A percentile compares a stretch with the other conserved stretches of the same genome.
phyloP scores from a whole-genome alignment of 768 basidiomycete species.

The Amanita brunnescens region DNA sequence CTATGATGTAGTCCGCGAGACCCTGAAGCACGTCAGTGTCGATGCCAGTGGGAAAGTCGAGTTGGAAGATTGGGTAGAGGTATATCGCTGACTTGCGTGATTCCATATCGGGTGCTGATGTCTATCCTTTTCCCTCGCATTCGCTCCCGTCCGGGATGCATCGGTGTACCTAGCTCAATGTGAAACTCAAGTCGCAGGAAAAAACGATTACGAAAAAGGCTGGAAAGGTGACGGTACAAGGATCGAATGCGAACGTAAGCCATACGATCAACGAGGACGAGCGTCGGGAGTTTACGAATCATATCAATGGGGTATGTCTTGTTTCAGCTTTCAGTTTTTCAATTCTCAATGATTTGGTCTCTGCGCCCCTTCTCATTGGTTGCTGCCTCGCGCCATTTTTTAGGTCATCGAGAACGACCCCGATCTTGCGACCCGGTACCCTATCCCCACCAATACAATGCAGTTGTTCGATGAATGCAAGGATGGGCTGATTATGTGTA shows the following conservation, averaged over 20 bases:
- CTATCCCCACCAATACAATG: constrained; percentile 95
- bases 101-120: constrained; percentile 15
- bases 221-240: constrained; percentile 90
- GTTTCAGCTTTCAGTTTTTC: constrained; percentile 1
- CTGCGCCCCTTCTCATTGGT: constrained; percentile 4
- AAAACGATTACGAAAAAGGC: constrained; percentile 51
- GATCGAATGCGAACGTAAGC: constrained; percentile 90
- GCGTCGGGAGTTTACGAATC: constrained; percentile 91
- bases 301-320: constrained; percentile 81
- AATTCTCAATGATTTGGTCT: not conserved
- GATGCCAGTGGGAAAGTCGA: constrained; percentile 96
- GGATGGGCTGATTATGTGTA: constrained; percentile 94
- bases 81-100: constrained; percentile 24
- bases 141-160: not conserved
- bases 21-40: constrained; percentile 87
- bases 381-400: not conserved
- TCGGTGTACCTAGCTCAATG: constrained; percentile 50
- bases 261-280: constrained; percentile 99
- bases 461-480: constrained; percentile 96
- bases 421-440: constrained; percentile 74
- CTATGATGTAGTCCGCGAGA: constrained; percentile 84
- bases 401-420: constrained; percentile 89
- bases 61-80: constrained; percentile 97
- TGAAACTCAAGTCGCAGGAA: constrained; percentile 58
- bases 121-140: no score